These are phyloP conservation scores for Diaporthe velutina DNA, from an alignment of 2,329 filamentous ascomycete species.

Conservation along the genomic window DNA sequence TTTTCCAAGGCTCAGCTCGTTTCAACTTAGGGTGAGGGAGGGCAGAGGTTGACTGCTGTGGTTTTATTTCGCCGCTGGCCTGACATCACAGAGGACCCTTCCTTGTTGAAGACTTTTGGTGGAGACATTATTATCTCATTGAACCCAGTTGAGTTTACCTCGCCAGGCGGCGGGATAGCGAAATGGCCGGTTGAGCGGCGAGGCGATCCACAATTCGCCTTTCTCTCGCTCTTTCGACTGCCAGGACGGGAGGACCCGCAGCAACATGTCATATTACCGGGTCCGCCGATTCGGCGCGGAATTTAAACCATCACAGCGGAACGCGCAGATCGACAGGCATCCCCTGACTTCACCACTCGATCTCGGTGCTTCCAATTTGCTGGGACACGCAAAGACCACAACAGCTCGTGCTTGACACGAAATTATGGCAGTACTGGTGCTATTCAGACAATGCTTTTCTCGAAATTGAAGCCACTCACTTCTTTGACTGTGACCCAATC, in stretches of 20 bases:
- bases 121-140: neutral
- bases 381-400: neutral
- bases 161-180: conserved; percentile 15
- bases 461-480: neutral
- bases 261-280: conserved; percentile 16
- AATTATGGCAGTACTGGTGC: neutral
- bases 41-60: neutral
- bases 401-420: neutral
- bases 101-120: neutral
- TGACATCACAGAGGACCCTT: conserved; percentile 1
- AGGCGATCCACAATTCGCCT: conserved; percentile 3
- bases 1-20: neutral
- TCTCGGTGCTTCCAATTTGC: neutral
- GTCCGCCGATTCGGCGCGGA: conserved; percentile 2
- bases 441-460: neutral
- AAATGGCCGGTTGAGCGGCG: conserved; percentile 15
- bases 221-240: conserved; percentile 16
- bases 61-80: conserved; percentile 1
- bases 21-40: neutral
- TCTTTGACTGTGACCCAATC: neutral
- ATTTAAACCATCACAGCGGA: conserved; percentile 3
- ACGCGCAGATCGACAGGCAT: conserved; percentile 7
- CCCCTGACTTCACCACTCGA: neutral
- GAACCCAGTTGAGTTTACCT: neutral
- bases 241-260: conserved; percentile 7